phyloP scores from a whole-genome alignment of 2,329 filamentous ascomycete genomes.

The Sarocladium kiliense region DNA sequence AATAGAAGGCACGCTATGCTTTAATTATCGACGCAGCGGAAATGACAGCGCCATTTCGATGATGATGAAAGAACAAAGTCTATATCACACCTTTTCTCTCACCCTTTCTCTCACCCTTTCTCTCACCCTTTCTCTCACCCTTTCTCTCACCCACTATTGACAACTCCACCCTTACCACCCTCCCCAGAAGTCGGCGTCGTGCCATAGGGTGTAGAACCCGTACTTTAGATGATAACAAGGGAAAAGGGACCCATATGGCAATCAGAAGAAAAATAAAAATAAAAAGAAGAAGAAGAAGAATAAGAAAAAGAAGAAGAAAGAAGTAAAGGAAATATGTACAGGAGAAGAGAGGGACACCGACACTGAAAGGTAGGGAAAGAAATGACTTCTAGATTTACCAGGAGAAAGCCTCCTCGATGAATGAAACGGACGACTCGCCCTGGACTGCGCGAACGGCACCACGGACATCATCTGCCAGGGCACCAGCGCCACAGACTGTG shows the following conservation, averaged over 20 bases:
- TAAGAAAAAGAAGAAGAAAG: constrained; percentile 11
- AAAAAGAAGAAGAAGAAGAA: background rate
- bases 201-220: background rate
- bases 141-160: background rate
- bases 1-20: constrained; percentile 1
- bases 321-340: constrained; percentile 9
- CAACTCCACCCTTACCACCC: background rate
- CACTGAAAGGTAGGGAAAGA: background rate
- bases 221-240: background rate
- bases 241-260: constrained; percentile 6
- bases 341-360: constrained; percentile 1
- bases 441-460: constrained; percentile 60
- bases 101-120: background rate
- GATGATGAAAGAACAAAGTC: background rate
- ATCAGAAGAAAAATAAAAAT: constrained; percentile 9
- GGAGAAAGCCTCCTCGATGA: constrained; percentile 73
- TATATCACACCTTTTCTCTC: background rate
- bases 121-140: background rate
- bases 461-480: constrained; percentile 70
- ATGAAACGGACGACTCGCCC: constrained; percentile 62
- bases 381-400: constrained; percentile 36
- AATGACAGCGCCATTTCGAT: background rate
- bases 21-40: background rate
- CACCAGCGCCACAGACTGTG: constrained; percentile 71
- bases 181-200: background rate